Evolutionary conservation across 2,329 filamentous ascomycete genomes (phyloP), one percentile per base, ranked within the genome.

Genomic region (Fusarium nisikadoi): DNA sequence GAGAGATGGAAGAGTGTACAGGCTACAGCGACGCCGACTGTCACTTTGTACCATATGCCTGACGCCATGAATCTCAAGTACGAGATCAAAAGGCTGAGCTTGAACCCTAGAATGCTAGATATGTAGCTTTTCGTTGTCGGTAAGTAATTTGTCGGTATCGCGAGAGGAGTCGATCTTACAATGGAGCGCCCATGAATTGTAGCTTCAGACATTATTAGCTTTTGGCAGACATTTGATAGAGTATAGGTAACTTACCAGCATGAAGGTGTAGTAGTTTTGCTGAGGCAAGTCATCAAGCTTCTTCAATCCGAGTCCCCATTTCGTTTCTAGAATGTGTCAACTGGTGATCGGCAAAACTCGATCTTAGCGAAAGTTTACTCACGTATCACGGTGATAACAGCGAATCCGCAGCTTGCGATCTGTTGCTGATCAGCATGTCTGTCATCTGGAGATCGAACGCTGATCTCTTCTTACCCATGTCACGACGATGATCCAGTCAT

Each of bases 61-160:
- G 79, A 78, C 4, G 84, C 80, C 7, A 85, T 81, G 19, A 87
- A 84, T 3, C 85, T 83, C 2, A 86, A 76, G 23, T 85, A 84
- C 3, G 83, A 83, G 5, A 84, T 77, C 8, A 87, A 74, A 4
- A 86, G 75, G 36, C 84, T 80, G 25, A 86, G 76, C 61, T 86
- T 86, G 75, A 87, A 87, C 3, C 81, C 82, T 6, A 85, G 79
- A 29, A 86, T 84, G 39, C 80, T 81, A 16, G 76, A 68, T 25
- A 84, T 80, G 58, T 84, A 85, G 31, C 82, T 84, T 42, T 41
- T 45, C 29, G 45, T 16, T 1, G 19, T 35, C 8, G 17, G 39
- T 56, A 46, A 31, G 29, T 23, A n/a, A 16, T 25, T 46, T 19
- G n/a, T 49, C 6, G 45, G 29, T 54, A 29, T 29, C 20, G 12